Conservation (phyloP, 176 grass and related monocot genomes). For the Puya raimondii region DNA sequence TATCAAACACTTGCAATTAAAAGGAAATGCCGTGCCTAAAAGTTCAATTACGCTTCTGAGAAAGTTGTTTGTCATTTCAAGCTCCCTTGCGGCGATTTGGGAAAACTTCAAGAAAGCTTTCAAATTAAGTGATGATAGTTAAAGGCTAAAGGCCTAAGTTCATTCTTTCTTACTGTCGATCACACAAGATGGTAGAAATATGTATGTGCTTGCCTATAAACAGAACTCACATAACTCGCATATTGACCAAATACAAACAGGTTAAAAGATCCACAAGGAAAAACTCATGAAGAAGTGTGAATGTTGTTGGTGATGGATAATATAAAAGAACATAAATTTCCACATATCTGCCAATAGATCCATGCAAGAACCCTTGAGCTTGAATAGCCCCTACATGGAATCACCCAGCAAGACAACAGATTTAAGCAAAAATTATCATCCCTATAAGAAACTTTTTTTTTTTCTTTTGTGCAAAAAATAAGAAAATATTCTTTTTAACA, state of each 20-base stretch:
- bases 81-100: no score
- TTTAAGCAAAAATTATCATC: slow-evolving; percentile 4
- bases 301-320: not conserved
- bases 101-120: no score
- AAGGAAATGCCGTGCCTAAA: not conserved
- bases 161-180: no score
- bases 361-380: not conserved
- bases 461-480: not conserved
- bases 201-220: not conserved
- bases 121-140: no score
- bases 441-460: not conserved
- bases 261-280: not conserved
- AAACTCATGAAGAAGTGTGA: not conserved
- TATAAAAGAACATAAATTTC: not conserved
- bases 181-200: not conserved
- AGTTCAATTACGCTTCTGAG: no score
- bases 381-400: no score
- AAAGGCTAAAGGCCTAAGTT: no score
- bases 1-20: not conserved
- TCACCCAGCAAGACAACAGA: not conserved
- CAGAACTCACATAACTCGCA: not conserved
- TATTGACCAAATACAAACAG: not conserved
- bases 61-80: no score
- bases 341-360: not conserved
- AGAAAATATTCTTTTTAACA: not conserved